These are phyloP conservation scores for Fusarium bulbicola DNA, from an alignment of 2,329 filamentous ascomycete genomes.

Conservation along the genomic window DNA sequence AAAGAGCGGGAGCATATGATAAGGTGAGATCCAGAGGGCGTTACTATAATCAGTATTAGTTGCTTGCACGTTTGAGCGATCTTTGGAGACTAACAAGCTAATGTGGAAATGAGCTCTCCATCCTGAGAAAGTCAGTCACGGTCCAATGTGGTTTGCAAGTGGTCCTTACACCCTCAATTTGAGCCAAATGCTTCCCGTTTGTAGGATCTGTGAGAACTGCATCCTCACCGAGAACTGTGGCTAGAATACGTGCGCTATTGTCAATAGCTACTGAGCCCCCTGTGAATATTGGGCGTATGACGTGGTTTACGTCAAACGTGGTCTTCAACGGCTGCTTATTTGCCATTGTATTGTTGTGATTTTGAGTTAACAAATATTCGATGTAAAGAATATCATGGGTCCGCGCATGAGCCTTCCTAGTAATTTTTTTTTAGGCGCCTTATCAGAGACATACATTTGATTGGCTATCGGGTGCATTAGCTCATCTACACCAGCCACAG, in stretches of 20 bases:
- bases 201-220: constrained; percentile 85
- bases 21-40: constrained; percentile 86
- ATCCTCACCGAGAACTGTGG: constrained; percentile 92
- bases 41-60: constrained; percentile 64
- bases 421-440: constrained; percentile 35
- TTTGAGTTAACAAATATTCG: constrained; percentile 23
- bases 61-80: neutral
- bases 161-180: constrained; percentile 80
- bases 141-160: neutral
- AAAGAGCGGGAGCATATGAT: constrained; percentile 94
- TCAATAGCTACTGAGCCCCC: constrained; percentile 88
- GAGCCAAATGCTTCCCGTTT: constrained; percentile 82
- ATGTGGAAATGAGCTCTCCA: constrained; percentile 80
- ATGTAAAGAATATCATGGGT: constrained; percentile 36
- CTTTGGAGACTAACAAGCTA: constrained; percentile 62
- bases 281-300: constrained; percentile 92
- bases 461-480: constrained; percentile 22
- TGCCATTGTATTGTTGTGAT: constrained; percentile 55
- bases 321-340: constrained; percentile 76
- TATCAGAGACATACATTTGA: constrained; percentile 6
- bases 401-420: constrained; percentile 20
- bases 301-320: constrained; percentile 84
- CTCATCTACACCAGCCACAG: constrained; percentile 14
- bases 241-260: constrained; percentile 81
- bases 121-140: constrained; percentile 60